Conservation (phyloP, 2,329 filamentous ascomycete genomes). For the Cytospora mali region DNA sequence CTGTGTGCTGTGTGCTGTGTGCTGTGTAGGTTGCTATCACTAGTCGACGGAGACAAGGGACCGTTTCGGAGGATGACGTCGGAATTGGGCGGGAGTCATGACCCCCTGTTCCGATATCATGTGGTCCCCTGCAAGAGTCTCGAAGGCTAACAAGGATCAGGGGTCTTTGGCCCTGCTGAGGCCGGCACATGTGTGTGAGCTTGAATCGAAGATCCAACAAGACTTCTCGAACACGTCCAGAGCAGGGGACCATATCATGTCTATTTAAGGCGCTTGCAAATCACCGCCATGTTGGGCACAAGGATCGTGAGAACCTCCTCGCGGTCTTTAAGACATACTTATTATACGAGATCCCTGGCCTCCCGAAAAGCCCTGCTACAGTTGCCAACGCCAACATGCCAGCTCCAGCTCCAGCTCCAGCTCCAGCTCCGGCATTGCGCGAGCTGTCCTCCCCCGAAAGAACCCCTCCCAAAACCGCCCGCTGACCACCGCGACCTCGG, state of each 20-base stretch:
- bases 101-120: constrained; percentile 10
- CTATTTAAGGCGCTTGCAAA: not conserved
- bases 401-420: not conserved
- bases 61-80: constrained; percentile 16
- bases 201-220: no score
- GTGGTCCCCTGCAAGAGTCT: constrained; percentile 15
- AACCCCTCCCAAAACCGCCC: constrained; percentile 33
- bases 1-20: no score
- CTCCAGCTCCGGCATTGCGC: constrained; percentile 35
- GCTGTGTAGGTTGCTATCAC: not conserved
- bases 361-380: not conserved
- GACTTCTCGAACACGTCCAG: not conserved
- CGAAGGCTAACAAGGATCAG: constrained; percentile 9
- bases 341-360: not conserved
- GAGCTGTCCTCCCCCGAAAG: constrained; percentile 34
- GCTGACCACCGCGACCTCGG: constrained; percentile 63
- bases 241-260: not conserved
- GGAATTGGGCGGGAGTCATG: not conserved
- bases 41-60: constrained; percentile 2
- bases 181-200: no score
- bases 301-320: constrained; percentile 30
- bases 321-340: constrained; percentile 12
- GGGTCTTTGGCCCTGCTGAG: not conserved
- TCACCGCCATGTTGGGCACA: constrained; percentile 34
- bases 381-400: constrained; percentile 1